Base-by-base conservation (phyloP, 1,284 basidiomycete species). In the Ustilago hordei region DNA sequence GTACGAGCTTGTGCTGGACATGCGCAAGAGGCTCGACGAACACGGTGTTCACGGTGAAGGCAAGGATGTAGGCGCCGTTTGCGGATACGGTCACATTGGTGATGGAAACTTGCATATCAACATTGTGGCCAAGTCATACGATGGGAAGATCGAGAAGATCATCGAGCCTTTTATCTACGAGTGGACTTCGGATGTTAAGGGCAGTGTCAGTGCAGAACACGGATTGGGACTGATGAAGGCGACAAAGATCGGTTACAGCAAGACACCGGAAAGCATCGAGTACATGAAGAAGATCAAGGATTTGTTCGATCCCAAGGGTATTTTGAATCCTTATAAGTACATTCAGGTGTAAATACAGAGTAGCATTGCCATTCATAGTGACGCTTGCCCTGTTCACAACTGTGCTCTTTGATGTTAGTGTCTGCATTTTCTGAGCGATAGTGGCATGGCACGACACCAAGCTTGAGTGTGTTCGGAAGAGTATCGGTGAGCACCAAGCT, bases 101-200 rank as follows among this genome's bases (percentile, higher is more conserved):
- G 96, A 99, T 87, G 95, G 94, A 13, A 99, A 99, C 84, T 87
- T 99, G 58, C 96, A 99, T 85, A 88, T 99, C 85, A 99, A 99
- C 86, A 90, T 96, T 57, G 90, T 95, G n/a, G 95, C 95, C 0
- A 88, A 92, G 61, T 88, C 90, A 41, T 99, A 95, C 86, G 91
- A 92, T 3, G 89, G 91, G 2, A 93, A 95, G 86, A 91, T 98
- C 55, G 92, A 95, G 85, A 90, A 90, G 55, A 92, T 93, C 12
- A 89, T 99, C 31, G 97, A 99, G 85, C 96, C 96, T 8, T 98
- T 94, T 86, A 90, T 99, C 39, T 99, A 96, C 86, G 95, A 99
- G 87, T 90, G 97, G 68, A 93, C 95, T 69, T 86, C 64, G n/a
- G 48, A 58, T n/a, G 76, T 80, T 17, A 84, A 79, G 55, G 97